Percentiles rank a stretch among this genome's conserved stretches.
phyloP scores from a whole-genome alignment of 164 flowering plant species.

The Chloranthus sessilifolius region DNA sequence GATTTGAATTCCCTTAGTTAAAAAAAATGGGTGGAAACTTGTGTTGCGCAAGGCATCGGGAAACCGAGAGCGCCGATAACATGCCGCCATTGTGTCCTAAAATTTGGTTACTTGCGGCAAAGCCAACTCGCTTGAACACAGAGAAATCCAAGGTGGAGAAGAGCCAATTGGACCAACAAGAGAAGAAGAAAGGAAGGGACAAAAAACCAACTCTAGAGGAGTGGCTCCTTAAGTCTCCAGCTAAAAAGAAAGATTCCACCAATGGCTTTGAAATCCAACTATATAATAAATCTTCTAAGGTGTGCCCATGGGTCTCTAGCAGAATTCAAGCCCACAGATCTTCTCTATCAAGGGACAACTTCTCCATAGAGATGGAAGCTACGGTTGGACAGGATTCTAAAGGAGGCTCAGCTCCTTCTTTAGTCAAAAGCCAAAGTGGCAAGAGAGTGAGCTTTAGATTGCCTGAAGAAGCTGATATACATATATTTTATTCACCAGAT shows the following conservation, averaged over 20 bases:
- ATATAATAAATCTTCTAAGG: slow-evolving; percentile 12
- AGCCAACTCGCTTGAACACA: neutral
- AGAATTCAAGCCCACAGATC: neutral
- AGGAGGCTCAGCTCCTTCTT: slow-evolving; percentile 7
- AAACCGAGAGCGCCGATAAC: too few relatives aligned
- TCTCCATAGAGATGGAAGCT: slow-evolving; percentile 9
- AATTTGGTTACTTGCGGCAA: too few relatives aligned
- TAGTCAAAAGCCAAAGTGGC: slow-evolving; percentile 23
- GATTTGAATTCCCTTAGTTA: neutral
- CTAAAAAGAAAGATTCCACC: neutral
- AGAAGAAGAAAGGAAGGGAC: neutral
- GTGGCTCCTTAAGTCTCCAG: slow-evolving; percentile 26
- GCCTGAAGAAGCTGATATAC: slow-evolving; percentile 35
- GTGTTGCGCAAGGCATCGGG: slow-evolving; percentile 2
- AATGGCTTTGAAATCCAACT: slow-evolving; percentile 18
- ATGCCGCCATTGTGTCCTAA: too few relatives aligned
- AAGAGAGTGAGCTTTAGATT: slow-evolving; percentile 40
- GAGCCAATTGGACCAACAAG: slow-evolving; percentile 6
- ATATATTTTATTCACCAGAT: slow-evolving; percentile 23
- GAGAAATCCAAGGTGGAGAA: too few relatives aligned
- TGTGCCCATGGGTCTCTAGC: neutral
- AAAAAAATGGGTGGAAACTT: slow-evolving; percentile 15
- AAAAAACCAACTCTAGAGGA: slow-evolving; percentile 23
- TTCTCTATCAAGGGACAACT: slow-evolving; percentile 9
- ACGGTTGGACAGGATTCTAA: slow-evolving; percentile 9